Base-by-base conservation (phyloP, 768 basidiomycete genomes). In the Tephrocybe sp. region DNA sequence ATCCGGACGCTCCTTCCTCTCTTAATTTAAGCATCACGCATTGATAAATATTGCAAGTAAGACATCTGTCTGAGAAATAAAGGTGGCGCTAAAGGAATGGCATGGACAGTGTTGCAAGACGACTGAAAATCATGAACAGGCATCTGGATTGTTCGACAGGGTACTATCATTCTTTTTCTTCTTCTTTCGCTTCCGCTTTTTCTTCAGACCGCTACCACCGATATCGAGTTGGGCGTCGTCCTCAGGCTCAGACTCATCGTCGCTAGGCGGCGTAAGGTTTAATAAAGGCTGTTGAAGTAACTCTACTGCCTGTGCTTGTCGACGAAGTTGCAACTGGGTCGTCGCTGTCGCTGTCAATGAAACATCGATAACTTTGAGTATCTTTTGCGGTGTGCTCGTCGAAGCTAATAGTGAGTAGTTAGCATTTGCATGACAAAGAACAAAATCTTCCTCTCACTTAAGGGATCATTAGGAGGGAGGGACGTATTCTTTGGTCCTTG, bases 101-200 rank as follows among this genome's bases (percentile, higher is more conserved):
- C 26, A 3, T 26, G 7, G 26, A 26, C 26, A 26, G 4, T 26
- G 26, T 7, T 26, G 26, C 26, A 26, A 7, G 26, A 26, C 26
- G 26, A 26, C 26, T 26, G 26, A 26, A 26, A 3, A 3, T 26
- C 26, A 26, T 26, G 26, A 26, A 26, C 26, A 7, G 26, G 26
- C 26, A 3, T 26, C 26, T 7, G 7, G 26, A 26, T 26, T 10
- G 43, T 23, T 17, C 13, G n/a, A 44, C 38, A 20, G 36, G 17
- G 35, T 23, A 30, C 5, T 16, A 4, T 12, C 7, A 22, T 16
- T 20, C 26, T 14, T 22, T 33, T 36, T 6, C 4, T 16, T 49
- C 16, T 77, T 83, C 59, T 75, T 81, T 60, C 77, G 82, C 51
- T 70, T 74, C 54, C 76, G 70, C 63, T 77, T 85, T 69, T 79